Conservation (phyloP, 805 yeast genomes). For the Yarrowia sp. region DNA sequence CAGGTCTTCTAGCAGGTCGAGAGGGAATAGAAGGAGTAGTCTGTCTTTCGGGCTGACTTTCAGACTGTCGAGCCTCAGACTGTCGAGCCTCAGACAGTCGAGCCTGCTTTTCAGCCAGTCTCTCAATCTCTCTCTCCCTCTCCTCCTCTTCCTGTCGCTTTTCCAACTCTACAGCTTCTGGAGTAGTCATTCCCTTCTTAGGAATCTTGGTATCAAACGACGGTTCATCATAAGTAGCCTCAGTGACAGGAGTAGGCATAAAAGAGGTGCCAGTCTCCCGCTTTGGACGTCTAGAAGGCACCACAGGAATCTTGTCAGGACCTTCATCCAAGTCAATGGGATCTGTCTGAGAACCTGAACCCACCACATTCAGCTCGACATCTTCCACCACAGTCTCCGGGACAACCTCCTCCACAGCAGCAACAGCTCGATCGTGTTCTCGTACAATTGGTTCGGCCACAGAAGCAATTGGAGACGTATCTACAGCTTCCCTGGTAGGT, state of each 20-base stretch:
- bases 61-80: too few relatives aligned
- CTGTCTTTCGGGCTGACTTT: background rate
- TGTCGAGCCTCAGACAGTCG: too few relatives aligned
- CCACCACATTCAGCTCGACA: background rate
- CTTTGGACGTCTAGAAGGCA: background rate
- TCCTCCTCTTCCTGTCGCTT: background rate
- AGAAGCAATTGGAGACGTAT: background rate
- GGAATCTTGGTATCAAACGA: background rate
- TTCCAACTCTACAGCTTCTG: background rate
- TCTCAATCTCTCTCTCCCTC: background rate
- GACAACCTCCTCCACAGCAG: background rate
- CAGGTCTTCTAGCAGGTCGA: background rate
- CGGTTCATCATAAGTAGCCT: background rate
- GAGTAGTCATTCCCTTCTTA: background rate
- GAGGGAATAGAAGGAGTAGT: background rate
- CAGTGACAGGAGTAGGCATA: conserved; percentile 7
- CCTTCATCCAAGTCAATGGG: background rate
- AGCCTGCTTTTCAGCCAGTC: background rate
- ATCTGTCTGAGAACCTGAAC: background rate
- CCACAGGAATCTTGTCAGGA: background rate
- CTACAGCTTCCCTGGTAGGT: background rate
- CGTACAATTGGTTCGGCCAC: conserved; percentile 9
- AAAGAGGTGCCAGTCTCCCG: background rate
- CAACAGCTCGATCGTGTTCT: background rate
- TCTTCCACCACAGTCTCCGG: background rate